A percentile compares a stretch with the other conserved stretches of the same genome.
These are phyloP conservation scores for Fusarium gaditjirri DNA, from an alignment of 2,329 filamentous ascomycete genomes.

Conservation along the genomic window DNA sequence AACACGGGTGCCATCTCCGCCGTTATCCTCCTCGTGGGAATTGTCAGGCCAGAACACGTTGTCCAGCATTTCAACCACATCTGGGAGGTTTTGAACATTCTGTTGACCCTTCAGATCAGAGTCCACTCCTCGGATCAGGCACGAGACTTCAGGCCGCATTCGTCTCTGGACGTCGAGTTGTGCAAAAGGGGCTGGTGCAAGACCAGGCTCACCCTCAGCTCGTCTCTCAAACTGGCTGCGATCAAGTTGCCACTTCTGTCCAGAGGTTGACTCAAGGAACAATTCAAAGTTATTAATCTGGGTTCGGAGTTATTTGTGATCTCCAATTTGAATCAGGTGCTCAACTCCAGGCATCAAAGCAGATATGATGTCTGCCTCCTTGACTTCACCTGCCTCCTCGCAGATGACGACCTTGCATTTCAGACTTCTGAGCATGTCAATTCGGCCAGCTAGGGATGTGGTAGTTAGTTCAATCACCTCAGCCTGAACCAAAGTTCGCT, in stretches of 20 bases:
- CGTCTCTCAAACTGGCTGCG: slow-evolving; percentile 42
- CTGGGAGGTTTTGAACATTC: not conserved
- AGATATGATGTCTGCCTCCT: slow-evolving; percentile 69
- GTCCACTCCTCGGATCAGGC: slow-evolving; percentile 69
- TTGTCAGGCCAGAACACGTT: slow-evolving; percentile 50
- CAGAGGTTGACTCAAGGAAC: slow-evolving; percentile 28
- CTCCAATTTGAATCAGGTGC: slow-evolving; percentile 71
- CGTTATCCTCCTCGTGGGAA: slow-evolving; percentile 54
- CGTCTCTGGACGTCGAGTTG: slow-evolving; percentile 68
- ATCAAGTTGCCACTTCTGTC: slow-evolving; percentile 53
- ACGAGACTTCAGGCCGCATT: slow-evolving; percentile 72
- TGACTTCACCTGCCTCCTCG: slow-evolving; percentile 73
- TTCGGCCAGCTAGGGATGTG: slow-evolving; percentile 62
- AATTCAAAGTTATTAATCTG: slow-evolving; percentile 65
- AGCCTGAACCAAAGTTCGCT: slow-evolving; percentile 49
- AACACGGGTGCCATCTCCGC: slow-evolving; percentile 46
- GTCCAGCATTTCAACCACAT: not conserved
- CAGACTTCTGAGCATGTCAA: slow-evolving; percentile 58
- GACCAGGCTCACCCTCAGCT: slow-evolving; percentile 39
- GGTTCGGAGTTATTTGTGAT: slow-evolving; percentile 70
- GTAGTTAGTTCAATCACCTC: slow-evolving; percentile 68
- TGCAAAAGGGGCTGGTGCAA: slow-evolving; percentile 44
- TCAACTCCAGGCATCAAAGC: slow-evolving; percentile 65
- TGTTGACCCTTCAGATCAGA: slow-evolving; percentile 62
- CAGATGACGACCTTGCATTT: slow-evolving; percentile 66